Evolutionary conservation across 2,329 filamentous ascomycete genomes (phyloP), one percentile per base, ranked within the genome.

Genomic region (Venturia oleaginea): DNA sequence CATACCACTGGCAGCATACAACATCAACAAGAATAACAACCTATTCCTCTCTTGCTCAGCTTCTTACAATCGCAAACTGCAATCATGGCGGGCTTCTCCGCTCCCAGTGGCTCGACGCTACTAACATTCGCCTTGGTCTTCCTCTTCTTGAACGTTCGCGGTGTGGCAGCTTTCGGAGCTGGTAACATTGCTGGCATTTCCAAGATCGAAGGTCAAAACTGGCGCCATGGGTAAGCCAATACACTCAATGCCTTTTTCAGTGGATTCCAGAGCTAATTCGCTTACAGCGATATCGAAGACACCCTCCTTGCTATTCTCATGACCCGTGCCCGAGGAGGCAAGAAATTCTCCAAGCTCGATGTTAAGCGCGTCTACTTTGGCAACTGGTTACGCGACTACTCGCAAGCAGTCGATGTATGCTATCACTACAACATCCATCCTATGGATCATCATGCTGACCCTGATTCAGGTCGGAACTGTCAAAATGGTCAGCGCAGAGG

Each of bases 311-410:
- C 84, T 66, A 80, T 96, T 34, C 77, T 86, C 59, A 84, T 88
- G 73, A 84, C 86, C 54, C 81, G 83, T 66, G 81, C 83, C 43
- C 30, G 27, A 10, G 85, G 84, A 67, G 84, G 84, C 69, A 92
- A 92, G 80, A 95, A 92, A 72, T 96, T 96, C 77, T 86, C 84
- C 80, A 94, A 94, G 79, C 84, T 96, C 72, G 89, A 87, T 72
- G 89, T 96, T 67, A 90, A 92, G 68, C 86, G 92, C 67, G 90
- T 95, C 68, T 97, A 97, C 80, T 97, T 97, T 79, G 92, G 78
- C 43, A 77, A 77, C 67, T 77, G 75, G 75, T 68, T 77, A 22
- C 77, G 81, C 64, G 81, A 83, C 70, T 84, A 83, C 71, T 80
- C 70, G 13, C 76, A 84, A 75, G 81, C 82, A 66, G 78, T 84